Evolutionary conservation across 1,284 basidiomycete species (phyloP), one percentile per base, ranked within the genome.

Genomic region (Rhodotorula sp.): DNA sequence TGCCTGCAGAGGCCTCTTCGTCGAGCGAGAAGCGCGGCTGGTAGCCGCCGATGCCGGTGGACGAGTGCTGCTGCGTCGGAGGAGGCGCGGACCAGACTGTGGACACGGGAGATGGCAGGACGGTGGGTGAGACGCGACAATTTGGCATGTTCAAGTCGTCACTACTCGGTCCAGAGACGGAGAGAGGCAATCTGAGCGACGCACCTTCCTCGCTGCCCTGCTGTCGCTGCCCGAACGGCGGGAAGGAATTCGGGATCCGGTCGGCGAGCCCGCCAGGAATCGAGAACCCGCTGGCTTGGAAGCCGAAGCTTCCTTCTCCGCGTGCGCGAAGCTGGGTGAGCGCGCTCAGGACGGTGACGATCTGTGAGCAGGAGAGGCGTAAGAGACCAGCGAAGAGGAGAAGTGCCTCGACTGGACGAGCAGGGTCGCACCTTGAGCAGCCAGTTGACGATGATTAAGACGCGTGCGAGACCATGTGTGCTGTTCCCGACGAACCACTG

Each of bases 291-390:
- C 74, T 42, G 34, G 34, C 49, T 14, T 62, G 61, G 48, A 65
- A 14, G 25, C 13, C n/a, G 34, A 53, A 53, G 3, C 49, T 53
- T 27, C 53, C 62, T 8, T 50, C 48, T 48, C 65, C 65, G 7
- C 53, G 44, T 1, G 65, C 45, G 3, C 67, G 61, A 7, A 82
- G 75, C 87, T 88, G 68, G 82, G 94, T 65, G 68, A 79, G 48
- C 66, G 77, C 23, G 79, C 81, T 55, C 59, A 73, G 52, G 54
- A 78, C 61, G 72, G 71, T 71, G 45, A 73, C 25, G 48, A 72
- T 67, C 74, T 75, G 61, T 21, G 34, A 19, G 21, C 13, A 44
- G 2, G 16, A 48, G 44, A 10, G 19, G 7, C 17, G 4, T 8
- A 25, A 17, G 50, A 7, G 0, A 2, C 17, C 10, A 17, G 4